A percentile compares a stretch with the other conserved stretches of the same genome.
phyloP scores from a whole-genome alignment of 345 rosid genomes.

The Pugionium dolabratum region DNA sequence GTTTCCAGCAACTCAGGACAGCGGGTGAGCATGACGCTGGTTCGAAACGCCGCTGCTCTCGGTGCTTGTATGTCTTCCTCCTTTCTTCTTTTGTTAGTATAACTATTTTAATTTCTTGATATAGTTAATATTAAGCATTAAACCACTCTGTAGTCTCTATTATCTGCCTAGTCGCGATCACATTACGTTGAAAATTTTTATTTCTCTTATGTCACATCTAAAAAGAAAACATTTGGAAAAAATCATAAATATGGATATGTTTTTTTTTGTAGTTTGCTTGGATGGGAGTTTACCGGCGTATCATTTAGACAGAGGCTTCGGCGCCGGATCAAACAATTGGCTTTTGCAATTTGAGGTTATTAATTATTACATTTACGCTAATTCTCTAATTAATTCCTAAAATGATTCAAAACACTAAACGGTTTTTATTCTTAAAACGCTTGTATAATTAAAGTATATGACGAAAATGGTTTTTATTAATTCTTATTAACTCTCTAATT shows the following conservation, averaged over 20 bases:
- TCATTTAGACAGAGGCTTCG: slow-evolving; percentile 76
- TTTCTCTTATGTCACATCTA: too few species aligned
- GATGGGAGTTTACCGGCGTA: slow-evolving; percentile 95
- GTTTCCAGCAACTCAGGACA: slow-evolving; percentile 36
- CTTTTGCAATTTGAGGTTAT: slow-evolving; percentile 89
- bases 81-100: background rate
- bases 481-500: too few species aligned
- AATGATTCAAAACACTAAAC: background rate
- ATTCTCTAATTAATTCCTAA: background rate
- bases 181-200: too few species aligned
- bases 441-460: too few species aligned
- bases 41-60: slow-evolving; percentile 53
- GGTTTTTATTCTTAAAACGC: background rate
- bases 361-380: background rate
- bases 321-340: slow-evolving; percentile 80
- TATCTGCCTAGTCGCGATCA: too few species aligned
- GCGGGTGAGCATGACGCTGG: slow-evolving; percentile 71
- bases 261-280: slow-evolving; percentile 60
- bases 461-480: too few species aligned
- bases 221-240: too few species aligned
- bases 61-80: slow-evolving; percentile 64
- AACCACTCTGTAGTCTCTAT: too few species aligned
- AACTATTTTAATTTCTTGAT: background rate
- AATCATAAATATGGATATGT: too few species aligned
- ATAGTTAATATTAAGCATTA: too few species aligned